Percentiles rank a stretch among this genome's conserved stretches.
Conservation (phyloP, 805 yeast species). For the Kodamaea sagamina region DNA sequence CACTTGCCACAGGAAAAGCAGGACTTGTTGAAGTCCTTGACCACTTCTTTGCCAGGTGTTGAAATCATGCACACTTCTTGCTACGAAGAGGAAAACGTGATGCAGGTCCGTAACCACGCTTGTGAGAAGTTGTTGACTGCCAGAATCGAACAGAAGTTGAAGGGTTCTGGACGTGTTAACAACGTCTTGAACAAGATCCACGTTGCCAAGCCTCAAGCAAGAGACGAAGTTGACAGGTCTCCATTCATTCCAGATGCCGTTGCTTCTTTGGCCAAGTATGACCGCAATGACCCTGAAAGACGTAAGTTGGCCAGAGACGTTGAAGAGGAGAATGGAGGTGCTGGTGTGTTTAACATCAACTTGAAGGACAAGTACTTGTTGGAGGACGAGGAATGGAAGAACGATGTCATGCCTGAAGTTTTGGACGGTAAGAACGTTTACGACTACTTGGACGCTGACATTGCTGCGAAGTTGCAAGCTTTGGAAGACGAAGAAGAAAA, state of each 20-base stretch:
- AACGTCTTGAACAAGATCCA: constrained; percentile 93
- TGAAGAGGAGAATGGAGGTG: constrained; percentile 96
- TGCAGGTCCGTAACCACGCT: constrained; percentile 94
- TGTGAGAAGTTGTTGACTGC: constrained; percentile 95
- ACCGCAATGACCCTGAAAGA: constrained; percentile 78
- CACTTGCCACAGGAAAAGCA: constrained; percentile 79
- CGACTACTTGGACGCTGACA: constrained; percentile 96
- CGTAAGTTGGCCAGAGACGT: constrained; percentile 81
- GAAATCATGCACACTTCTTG: constrained; percentile 94
- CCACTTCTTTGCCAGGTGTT: constrained; percentile 66
- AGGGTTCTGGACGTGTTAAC: constrained; percentile 85
- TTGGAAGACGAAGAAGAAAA: constrained; percentile 96
- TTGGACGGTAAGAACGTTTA: constrained; percentile 95
- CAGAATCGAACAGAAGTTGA: constrained; percentile 93
- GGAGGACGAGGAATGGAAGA: constrained; percentile 97
- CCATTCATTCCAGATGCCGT: constrained; percentile 83
- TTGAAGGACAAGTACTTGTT: constrained; percentile 87
- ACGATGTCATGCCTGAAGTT: constrained; percentile 95
- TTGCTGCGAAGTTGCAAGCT: constrained; percentile 88
- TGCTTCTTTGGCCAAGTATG: constrained; percentile 62
- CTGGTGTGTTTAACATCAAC: constrained; percentile 95
- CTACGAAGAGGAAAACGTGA: constrained; percentile 89
- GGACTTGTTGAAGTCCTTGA: constrained; percentile 65
- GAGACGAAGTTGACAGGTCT: constrained; percentile 82
- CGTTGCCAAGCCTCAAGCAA: constrained; percentile 83